Conservation (phyloP, 345 rosid species). For the Hibiscus trionum region DNA sequence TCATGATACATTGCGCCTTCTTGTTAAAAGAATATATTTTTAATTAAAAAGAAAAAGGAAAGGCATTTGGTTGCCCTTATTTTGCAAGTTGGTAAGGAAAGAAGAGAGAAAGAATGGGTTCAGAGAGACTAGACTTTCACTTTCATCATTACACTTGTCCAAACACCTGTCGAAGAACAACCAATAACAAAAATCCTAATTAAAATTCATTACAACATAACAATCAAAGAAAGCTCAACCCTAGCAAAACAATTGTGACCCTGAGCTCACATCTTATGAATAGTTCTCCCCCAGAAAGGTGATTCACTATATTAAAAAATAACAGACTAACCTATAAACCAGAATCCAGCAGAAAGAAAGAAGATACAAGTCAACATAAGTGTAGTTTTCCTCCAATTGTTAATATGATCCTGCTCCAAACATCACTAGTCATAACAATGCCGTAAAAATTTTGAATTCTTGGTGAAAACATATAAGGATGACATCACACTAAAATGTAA, state of each 20-base stretch:
- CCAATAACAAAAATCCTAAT: background rate
- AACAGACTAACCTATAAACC: conserved; percentile 59
- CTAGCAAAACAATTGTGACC: background rate
- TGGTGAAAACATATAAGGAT: conserved; percentile 17
- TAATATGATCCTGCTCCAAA: conserved; percentile 6
- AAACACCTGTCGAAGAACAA: conserved; percentile 50
- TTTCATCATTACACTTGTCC: conserved; percentile 54
- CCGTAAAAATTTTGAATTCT: background rate
- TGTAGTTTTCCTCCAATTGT: conserved; percentile 63
- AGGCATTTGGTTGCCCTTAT: no score
- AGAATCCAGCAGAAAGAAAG: conserved; percentile 67
- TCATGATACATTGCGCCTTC: no score
- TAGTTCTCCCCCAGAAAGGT: background rate
- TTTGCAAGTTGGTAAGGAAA: no score
- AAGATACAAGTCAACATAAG: conserved; percentile 65
- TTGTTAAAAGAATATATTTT: no score
- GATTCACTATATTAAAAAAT: background rate
- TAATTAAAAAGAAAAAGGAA: no score
- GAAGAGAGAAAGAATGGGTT: background rate
- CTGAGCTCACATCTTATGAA: background rate
- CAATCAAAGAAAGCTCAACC: background rate
- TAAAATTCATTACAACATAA: background rate
- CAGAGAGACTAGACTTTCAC: conserved; percentile 13
- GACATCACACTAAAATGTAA: background rate
- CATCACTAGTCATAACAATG: background rate